Base-by-base conservation (phyloP, 257 asterid genomes). In the Solanum tarapatanum region DNA sequence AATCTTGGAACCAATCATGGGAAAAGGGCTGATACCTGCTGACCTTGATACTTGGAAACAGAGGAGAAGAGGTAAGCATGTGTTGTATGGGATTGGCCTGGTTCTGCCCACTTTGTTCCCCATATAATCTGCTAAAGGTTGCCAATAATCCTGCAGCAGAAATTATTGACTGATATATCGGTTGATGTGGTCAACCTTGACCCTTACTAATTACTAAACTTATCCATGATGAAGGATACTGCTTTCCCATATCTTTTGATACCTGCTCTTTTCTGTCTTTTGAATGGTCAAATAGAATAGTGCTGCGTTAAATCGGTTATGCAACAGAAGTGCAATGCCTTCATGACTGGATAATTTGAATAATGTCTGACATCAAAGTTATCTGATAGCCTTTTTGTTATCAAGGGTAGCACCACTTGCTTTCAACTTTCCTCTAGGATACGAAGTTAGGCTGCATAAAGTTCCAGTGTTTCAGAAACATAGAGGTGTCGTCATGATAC, bases 1-100 rank as follows among this genome's bases (percentile, higher is more conserved):
- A 90, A 95, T 97, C 90, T 90, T 97, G 93, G 99, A 97, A 90
- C 99, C 99, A 82, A 97, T 97, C 87, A 97, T 95, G 99, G 99
- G 99, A 62, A 97, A 97, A 92, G 99, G 99, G 72, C 94, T 97
- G 88, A 97, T 97, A 92, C 99, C 99, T 73, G 99, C 99, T 51
- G 99, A 97, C 87, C 95, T 95, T 33, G 96, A 95, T 87, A 97
- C 99, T 72, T 97, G 99, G 99, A 97, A 95, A 92, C 96, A 90
- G 91, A 95, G 99, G 87, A 92, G 99, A 95, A 93, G 99, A 94
- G 99, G 99, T 94, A 86, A 86, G 89, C 58, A 30, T 28, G 72
- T 26, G 24, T 45, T 32, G 39, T 9, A 48, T 82, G 85, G 41
- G 69, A 19, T 28, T 45, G 85, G 11, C 85, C 41, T 48, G 69